Evolutionary conservation across 2,329 filamentous ascomycete species (phyloP), one percentile per base, ranked within the genome.

Genomic region (Diaporthe batatas): DNA sequence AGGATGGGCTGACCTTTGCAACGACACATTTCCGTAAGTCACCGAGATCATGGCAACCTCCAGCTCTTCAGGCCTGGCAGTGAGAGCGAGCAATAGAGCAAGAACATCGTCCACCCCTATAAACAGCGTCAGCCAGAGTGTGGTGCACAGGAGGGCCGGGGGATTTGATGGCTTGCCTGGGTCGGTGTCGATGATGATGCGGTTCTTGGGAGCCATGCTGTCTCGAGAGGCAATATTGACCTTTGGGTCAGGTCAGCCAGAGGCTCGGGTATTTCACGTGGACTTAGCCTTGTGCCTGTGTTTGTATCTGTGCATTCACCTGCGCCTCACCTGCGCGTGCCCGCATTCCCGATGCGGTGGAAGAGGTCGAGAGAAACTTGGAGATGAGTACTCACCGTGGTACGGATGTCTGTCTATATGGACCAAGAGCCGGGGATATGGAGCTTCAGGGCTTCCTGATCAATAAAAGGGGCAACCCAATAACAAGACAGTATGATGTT

Each of bases 141-240:
- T 2, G 21, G 7, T 14, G 23, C 53, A 53, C 42, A 2, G 4
- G 7, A 11, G 36, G 23, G 16, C 2, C n/a, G 42, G 49, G 14
- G 34, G 12, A 23, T 32, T 58, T 25, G 16, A 42, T 25, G 32
- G 32, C 81, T 76, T 86, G 94, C 95, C 84, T 77, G 96, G 96
- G 81, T 98, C 96, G 2, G 96, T 98, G 80, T 99, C 96, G 79
- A 99, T 96, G 78, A 99, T 98, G 77, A 99, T 92, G 79, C 92
- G 91, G 78, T 89, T 91, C 77, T 90, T 91, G 36, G 91, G 88
- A 71, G 90, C 86, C 92, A 94, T 93, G 72, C 76, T 65, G 51
- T 59, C 34, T 55, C 49, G 5, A 39, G 23, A 53, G 58, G 39
- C 6, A 64, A 70, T 47, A 55, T 58, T 44, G 65, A 42, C 18